These are phyloP conservation scores for Penicillium vulpinum DNA, from an alignment of 2,329 filamentous ascomycete genomes.

Conservation along the genomic window DNA sequence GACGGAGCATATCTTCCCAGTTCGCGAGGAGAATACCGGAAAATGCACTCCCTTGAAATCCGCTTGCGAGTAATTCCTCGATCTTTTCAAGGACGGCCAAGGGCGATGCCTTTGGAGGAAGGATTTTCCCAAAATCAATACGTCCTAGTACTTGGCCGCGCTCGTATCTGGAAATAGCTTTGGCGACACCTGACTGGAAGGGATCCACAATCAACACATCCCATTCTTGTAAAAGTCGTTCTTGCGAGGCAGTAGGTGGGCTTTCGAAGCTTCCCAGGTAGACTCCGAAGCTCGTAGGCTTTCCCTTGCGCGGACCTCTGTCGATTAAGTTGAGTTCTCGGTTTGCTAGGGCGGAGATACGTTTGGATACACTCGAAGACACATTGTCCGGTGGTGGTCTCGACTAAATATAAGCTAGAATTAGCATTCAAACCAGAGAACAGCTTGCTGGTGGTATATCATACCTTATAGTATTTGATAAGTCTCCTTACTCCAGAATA, in stretches of 20 bases:
- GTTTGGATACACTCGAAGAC: slow-evolving; percentile 24
- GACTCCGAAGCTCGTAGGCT: slow-evolving; percentile 43
- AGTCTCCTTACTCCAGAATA: slow-evolving; percentile 27
- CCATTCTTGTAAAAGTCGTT: slow-evolving; percentile 43
- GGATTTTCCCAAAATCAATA: slow-evolving; percentile 29
- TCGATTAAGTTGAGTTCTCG: slow-evolving; percentile 24
- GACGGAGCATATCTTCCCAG: slow-evolving; percentile 39
- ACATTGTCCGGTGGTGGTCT: slow-evolving; percentile 24
- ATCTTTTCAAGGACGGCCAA: slow-evolving; percentile 32
- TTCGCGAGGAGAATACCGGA: slow-evolving; percentile 46
- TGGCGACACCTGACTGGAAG: slow-evolving; percentile 36
- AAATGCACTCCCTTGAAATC: slow-evolving; percentile 34
- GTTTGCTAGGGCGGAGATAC: slow-evolving; percentile 25
- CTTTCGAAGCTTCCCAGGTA: slow-evolving; percentile 44
- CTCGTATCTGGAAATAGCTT: slow-evolving; percentile 31
- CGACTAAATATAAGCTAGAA: slow-evolving; percentile 20
- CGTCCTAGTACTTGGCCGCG: slow-evolving; percentile 33
- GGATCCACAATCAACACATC: slow-evolving; percentile 50
- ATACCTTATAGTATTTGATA: slow-evolving; percentile 33
- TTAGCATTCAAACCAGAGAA: neutral
- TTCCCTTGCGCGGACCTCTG: slow-evolving; percentile 15
- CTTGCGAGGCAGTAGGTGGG: slow-evolving; percentile 34
- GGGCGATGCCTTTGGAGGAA: slow-evolving; percentile 24
- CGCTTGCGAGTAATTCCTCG: slow-evolving; percentile 27
- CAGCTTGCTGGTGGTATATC: neutral